Conservation (phyloP, 2,329 filamentous ascomycete genomes). For the Ceratocystis destructans region DNA sequence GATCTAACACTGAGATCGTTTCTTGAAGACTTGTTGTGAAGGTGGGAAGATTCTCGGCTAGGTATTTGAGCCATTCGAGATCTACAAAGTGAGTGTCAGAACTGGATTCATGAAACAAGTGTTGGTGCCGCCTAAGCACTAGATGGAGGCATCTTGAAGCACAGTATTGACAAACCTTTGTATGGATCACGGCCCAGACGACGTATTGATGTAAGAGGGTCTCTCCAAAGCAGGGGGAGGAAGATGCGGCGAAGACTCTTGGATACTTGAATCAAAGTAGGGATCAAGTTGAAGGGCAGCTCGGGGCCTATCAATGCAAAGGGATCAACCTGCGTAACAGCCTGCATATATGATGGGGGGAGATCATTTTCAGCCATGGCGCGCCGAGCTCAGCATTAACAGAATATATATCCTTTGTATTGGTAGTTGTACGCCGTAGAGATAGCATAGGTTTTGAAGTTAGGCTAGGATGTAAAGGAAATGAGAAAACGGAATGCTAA, state of each 20-base stretch:
- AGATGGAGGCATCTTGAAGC: background rate
- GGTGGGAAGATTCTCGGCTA: constrained; percentile 1
- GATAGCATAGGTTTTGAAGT: too few relatives aligned
- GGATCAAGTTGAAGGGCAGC: constrained; percentile 31
- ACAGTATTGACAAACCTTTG: constrained; percentile 28
- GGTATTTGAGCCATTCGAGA: constrained; percentile 8
- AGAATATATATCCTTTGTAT: background rate
- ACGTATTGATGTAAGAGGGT: constrained; percentile 32
- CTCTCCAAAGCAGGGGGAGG: constrained; percentile 39
- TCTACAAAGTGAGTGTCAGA: constrained; percentile 5
- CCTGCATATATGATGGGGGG: constrained; percentile 42
- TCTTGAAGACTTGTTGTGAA: constrained; percentile 9
- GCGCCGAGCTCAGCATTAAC: background rate
- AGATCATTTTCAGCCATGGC: constrained; percentile 11
- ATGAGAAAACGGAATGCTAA: background rate
- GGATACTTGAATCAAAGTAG: constrained; percentile 36
- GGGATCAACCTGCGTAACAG: constrained; percentile 36
- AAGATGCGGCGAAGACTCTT: constrained; percentile 36
- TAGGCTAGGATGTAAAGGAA: too few relatives aligned
- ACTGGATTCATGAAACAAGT: background rate
- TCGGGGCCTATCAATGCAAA: constrained; percentile 35
- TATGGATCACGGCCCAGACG: constrained; percentile 31
- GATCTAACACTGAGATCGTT: constrained; percentile 13
- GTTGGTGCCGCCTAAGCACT: background rate
- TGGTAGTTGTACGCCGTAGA: background rate